These are phyloP conservation scores for Trypanosoma cruzi DNA, from an alignment of 208 protist species.

Conservation along the genomic window DNA sequence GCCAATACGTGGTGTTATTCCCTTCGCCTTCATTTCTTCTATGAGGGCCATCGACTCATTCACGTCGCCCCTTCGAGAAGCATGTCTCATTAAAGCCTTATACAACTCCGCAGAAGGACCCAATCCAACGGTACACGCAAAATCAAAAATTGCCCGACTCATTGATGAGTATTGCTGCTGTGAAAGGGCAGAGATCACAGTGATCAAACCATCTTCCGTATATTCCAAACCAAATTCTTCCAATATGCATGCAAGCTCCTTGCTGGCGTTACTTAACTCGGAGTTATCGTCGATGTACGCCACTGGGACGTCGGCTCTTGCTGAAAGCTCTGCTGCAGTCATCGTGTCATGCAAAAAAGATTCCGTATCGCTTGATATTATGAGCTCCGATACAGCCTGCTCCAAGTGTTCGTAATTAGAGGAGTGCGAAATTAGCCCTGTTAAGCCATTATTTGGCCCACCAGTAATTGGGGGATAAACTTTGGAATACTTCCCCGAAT, in stretches of 20 bases:
- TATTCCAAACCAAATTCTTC: constrained; percentile 69
- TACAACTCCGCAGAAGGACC: constrained; percentile 81
- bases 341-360: constrained; percentile 2
- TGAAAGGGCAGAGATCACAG: constrained; percentile 69
- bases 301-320: constrained; percentile 57
- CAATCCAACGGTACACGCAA: constrained; percentile 62
- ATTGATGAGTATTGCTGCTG: constrained; percentile 60
- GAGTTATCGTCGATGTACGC: constrained; percentile 89
- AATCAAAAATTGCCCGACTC: constrained; percentile 74
- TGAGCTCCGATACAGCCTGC: constrained; percentile 28
- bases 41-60: constrained; percentile 82
- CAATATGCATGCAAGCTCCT: constrained; percentile 68
- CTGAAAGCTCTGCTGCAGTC: constrained; percentile 51
- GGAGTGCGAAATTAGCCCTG: not conserved
- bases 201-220: constrained; percentile 80
- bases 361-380: not conserved
- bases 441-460: not conserved
- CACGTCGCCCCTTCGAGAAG: constrained; percentile 56
- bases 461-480: constrained; percentile 34
- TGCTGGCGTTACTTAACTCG: constrained; percentile 74
- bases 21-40: constrained; percentile 87
- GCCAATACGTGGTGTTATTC: constrained; percentile 86
- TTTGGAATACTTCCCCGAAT: constrained; percentile 44
- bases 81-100: constrained; percentile 82
- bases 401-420: constrained; percentile 56